phyloP scores from a whole-genome alignment of 208 protist species.

The Leishmania arabica region DNA sequence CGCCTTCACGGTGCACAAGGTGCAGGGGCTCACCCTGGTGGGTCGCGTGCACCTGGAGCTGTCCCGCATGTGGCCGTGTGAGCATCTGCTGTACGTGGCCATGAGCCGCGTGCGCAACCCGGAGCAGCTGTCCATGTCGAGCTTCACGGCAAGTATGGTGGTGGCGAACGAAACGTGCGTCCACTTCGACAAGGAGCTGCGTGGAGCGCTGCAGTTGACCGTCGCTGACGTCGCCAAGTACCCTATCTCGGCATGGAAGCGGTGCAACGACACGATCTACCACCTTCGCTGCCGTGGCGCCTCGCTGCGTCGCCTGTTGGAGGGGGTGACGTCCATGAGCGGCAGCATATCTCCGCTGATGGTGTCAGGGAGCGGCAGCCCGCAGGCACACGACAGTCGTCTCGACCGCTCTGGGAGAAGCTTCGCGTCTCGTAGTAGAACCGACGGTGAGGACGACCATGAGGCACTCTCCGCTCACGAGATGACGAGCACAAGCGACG shows the following conservation, averaged over 20 bases:
- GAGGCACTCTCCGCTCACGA: not conserved
- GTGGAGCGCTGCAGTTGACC: conserved; percentile 33
- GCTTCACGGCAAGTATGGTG: conserved; percentile 74
- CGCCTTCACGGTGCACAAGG: conserved; percentile 92
- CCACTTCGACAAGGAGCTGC: conserved; percentile 68
- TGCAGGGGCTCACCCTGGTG: conserved; percentile 85
- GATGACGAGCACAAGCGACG: conserved; percentile 9
- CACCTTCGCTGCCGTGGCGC: conserved; percentile 72
- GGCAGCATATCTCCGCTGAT: conserved; percentile 17
- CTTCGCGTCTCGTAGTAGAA: not conserved
- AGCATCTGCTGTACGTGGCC: conserved; percentile 88
- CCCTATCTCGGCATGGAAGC: conserved; percentile 82
- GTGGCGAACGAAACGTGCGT: conserved; percentile 80
- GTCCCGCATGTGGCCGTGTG: conserved; percentile 89
- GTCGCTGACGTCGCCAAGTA: conserved; percentile 48
- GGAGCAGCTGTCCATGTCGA: conserved; percentile 87
- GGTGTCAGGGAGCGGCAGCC: not conserved
- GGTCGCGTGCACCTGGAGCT: conserved; percentile 89
- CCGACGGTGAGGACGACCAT: conserved; percentile 1
- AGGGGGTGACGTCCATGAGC: conserved; percentile 33
- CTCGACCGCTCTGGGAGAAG: not conserved
- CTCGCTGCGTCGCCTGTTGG: conserved; percentile 64
- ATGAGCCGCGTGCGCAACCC: conserved; percentile 91
- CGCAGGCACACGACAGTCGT: not conserved
- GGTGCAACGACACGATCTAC: conserved; percentile 88